A percentile compares a stretch with the other conserved stretches of the same genome.
phyloP scores from a whole-genome alignment of 495 filamentous ascomycete species.

The Cercophora samala region DNA sequence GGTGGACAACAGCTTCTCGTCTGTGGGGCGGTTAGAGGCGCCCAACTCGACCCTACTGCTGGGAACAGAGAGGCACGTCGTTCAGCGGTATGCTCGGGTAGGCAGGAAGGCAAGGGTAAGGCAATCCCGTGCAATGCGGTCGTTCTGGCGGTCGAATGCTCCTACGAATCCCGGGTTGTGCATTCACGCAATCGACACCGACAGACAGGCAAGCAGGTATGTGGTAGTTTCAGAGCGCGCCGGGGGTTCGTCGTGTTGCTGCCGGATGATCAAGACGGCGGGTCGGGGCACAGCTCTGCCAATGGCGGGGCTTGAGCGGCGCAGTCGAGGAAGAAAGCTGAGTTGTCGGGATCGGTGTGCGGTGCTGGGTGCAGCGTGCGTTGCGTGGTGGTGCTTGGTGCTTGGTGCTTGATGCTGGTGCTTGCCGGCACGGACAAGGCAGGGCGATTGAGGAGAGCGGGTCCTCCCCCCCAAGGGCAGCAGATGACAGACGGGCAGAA shows the following conservation, averaged over 20 bases:
- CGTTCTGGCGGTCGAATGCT: constrained; percentile 8
- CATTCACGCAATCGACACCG: constrained; percentile 11
- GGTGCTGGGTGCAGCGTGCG: not conserved
- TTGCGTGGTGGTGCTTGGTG: constrained; percentile 6
- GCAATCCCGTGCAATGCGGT: constrained; percentile 15
- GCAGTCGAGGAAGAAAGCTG: constrained; percentile 14
- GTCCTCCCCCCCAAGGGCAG: not conserved
- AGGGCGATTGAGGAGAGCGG: not conserved
- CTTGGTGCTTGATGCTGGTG: constrained; percentile 7
- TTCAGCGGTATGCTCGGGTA: constrained; percentile 9
- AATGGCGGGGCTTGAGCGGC: constrained; percentile 15
- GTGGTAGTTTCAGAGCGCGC: not conserved
- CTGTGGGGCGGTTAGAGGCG: constrained; percentile 35
- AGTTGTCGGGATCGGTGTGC: not conserved
- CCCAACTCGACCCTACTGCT: constrained; percentile 30
- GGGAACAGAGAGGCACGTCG: constrained; percentile 20
- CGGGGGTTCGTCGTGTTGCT: constrained; percentile 10
- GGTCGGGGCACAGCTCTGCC: constrained; percentile 15
- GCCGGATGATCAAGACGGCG: constrained; percentile 10
- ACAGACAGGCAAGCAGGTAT: constrained; percentile 1
- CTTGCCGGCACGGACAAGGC: constrained; percentile 9
- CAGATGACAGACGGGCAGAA: not conserved
- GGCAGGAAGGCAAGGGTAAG: not conserved
- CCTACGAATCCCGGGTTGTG: not conserved
- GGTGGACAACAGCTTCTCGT: constrained; percentile 42